Conservation (phyloP, 2,329 filamentous ascomycete genomes). For the Colletotrichum eleusines region DNA sequence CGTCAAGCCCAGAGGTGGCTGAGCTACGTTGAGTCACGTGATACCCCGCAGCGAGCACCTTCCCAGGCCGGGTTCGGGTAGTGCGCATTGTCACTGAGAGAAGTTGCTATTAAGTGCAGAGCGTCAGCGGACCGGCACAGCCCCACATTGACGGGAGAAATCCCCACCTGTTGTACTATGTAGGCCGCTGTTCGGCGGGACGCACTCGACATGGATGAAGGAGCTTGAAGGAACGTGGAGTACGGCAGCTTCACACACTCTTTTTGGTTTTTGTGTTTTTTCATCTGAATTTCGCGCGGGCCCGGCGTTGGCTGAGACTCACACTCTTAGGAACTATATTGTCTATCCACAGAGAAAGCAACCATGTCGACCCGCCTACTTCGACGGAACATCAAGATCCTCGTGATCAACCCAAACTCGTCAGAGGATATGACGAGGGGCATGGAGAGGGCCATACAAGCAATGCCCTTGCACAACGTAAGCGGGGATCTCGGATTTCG, state of each 20-base stretch:
- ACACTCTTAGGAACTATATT: background rate
- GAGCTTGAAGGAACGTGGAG: conserved; percentile 13
- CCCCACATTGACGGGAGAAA: conserved; percentile 9
- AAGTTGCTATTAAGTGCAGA: background rate
- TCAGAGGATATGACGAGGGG: conserved; percentile 78
- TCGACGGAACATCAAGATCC: conserved; percentile 60
- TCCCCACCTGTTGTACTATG: conserved; percentile 7
- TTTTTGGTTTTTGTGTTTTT: background rate
- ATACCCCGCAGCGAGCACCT: conserved; percentile 48
- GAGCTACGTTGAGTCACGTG: conserved; percentile 51
- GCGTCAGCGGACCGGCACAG: background rate
- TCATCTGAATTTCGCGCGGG: background rate
- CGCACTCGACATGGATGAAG: background rate
- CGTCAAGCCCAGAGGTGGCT: conserved; percentile 39
- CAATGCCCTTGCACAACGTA: conserved; percentile 55
- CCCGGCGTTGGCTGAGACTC: background rate
- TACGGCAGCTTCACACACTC: background rate
- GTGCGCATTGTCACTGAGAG: conserved; percentile 10
- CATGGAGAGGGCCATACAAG: conserved; percentile 64
- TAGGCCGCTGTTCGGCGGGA: conserved; percentile 10
- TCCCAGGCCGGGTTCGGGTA: background rate
- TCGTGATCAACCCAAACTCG: conserved; percentile 86
- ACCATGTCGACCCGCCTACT: conserved; percentile 48
- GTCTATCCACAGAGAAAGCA: background rate
- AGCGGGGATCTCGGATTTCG: conserved; percentile 25